A percentile compares a stretch with the other conserved stretches of the same genome.
These are phyloP conservation scores for apple (Malus domestica) DNA, from an alignment of 306 rosid genomes.

Conservation along the genomic window DNA sequence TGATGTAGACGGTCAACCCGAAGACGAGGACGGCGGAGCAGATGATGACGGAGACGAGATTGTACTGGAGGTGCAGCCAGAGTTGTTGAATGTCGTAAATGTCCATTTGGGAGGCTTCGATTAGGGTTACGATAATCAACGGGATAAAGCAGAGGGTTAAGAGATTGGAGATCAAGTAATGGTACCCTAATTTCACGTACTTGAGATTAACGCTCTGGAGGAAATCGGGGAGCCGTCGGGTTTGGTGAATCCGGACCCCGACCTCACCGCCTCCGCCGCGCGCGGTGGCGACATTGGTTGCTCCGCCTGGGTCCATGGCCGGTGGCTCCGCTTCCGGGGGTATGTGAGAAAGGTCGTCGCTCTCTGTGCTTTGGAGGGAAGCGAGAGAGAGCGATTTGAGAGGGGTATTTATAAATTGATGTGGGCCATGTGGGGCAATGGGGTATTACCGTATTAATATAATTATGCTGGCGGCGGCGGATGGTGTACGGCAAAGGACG, in stretches of 20 bases:
- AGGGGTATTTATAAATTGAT: neutral
- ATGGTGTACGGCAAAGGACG: neutral
- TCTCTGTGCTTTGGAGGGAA: neutral
- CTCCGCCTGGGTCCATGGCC: slow-evolving; percentile 43
- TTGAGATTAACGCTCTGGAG: slow-evolving; percentile 73
- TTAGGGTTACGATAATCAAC: slow-evolving; percentile 44
- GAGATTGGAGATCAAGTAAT: slow-evolving; percentile 59
- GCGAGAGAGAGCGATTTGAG: neutral
- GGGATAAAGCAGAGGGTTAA: slow-evolving; percentile 50
- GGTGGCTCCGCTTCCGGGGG: neutral
- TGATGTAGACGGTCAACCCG: slow-evolving; percentile 50
- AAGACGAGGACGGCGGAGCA: slow-evolving; percentile 51
- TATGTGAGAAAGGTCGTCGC: neutral
- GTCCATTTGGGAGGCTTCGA: slow-evolving; percentile 53
- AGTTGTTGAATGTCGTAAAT: slow-evolving; percentile 43
- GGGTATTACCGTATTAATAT: neutral
- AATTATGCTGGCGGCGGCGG: neutral
- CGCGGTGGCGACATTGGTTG: slow-evolving; percentile 14
- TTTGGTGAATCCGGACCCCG: slow-evolving; percentile 50
- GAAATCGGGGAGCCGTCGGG: slow-evolving; percentile 58
- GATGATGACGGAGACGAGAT: slow-evolving; percentile 41
- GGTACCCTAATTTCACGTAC: slow-evolving; percentile 75
- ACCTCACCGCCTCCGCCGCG: slow-evolving; percentile 11
- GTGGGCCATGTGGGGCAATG: neutral
- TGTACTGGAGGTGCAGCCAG: slow-evolving; percentile 72